Evolutionary conservation across 805 yeast genomes (phyloP), one percentile per base, ranked within the genome.

Genomic region (Yamadazyma takamatsuzukensis): DNA sequence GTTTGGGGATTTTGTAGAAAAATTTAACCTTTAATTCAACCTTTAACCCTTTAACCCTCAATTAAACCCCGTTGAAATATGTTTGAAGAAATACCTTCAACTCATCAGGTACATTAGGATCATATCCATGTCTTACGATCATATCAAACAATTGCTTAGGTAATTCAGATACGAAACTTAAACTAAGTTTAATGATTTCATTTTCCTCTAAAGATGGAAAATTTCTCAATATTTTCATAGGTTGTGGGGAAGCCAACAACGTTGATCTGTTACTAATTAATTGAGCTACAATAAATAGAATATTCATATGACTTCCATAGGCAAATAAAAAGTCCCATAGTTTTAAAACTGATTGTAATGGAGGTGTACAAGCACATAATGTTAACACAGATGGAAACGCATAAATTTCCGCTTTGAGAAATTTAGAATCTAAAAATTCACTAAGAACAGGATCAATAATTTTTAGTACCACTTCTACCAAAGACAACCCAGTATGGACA

Each of bases 281-380:
- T 52, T 85, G 95, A 2, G 96, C 90, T 6, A 87, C 85, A 3
- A 88, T 76, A 44, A 87, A 83, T 23, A 89, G 63, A 18, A 89
- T 73, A 57, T 89, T 88, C 79, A 87, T 72, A 49, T 89, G 96
- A 13, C 83, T 76, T 0, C 97, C 97, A 48, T 85, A 88, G 3
- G 96, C 95, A 56, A 88, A 83, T 46, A 87, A 59, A 44, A 88
- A 83, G 54, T 88, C 97, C 97, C 97, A 88, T 12, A 88, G 65
- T 37, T 78, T 74, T 23, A 88, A 58, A 1, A 84, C 83, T 41
- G 88, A 86, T 19, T 65, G 61, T 27, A 89, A 62, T 0, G 96
- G 89, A 7, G 94, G 95, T 5, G 94, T 86, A 47, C 95, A 85
- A 2, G 96, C 90, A 35, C 89, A 78, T 29, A 89, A 61, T 0